These are phyloP conservation scores for Glycine soja DNA, from an alignment of 306 rosid genomes.

Conservation along the genomic window DNA sequence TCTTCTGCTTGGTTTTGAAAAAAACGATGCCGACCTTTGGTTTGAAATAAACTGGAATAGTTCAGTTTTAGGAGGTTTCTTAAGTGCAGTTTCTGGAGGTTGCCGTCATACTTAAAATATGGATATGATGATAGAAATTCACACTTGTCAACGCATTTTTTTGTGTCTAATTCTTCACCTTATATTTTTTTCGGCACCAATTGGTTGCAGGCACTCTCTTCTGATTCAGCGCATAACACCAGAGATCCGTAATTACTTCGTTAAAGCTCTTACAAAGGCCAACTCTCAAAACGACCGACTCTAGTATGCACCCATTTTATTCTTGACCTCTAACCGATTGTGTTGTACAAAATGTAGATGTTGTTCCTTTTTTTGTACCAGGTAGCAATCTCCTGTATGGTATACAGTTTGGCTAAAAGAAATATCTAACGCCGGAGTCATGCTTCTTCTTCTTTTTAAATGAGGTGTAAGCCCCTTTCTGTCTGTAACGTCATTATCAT, in stretches of 20 bases:
- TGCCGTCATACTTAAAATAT: constrained; percentile 1
- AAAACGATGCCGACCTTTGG: constrained; percentile 8
- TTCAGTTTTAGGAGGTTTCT: constrained; percentile 19
- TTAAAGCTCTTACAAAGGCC: constrained; percentile 78
- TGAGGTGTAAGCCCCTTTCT: constrained; percentile 47
- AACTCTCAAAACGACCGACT: constrained; percentile 66
- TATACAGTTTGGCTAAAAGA: constrained; percentile 54
- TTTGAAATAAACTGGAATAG: constrained; percentile 38
- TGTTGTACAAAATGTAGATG: constrained; percentile 81
- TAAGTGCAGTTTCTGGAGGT: constrained; percentile 16
- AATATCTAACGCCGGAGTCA: constrained; percentile 48
- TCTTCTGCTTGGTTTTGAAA: constrained; percentile 34
- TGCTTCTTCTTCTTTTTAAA: constrained; percentile 36
- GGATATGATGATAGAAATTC: constrained; percentile 35
- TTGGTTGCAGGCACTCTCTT: constrained; percentile 77
- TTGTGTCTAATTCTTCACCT: constrained; percentile 37
- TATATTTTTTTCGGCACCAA: constrained; percentile 41
- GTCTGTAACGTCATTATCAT: constrained; percentile 50
- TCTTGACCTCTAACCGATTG: constrained; percentile 73
- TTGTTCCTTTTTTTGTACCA: constrained; percentile 54
- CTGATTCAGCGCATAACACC: constrained; percentile 78
- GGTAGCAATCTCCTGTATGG: constrained; percentile 55
- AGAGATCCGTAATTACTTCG: constrained; percentile 82
- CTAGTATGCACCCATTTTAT: constrained; percentile 57
- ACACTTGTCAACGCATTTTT: not conserved